Evolutionary conservation across 495 filamentous ascomycete species (phyloP), one percentile per base, ranked within the genome.

Genomic region (Chaetomium cochliodes): DNA sequence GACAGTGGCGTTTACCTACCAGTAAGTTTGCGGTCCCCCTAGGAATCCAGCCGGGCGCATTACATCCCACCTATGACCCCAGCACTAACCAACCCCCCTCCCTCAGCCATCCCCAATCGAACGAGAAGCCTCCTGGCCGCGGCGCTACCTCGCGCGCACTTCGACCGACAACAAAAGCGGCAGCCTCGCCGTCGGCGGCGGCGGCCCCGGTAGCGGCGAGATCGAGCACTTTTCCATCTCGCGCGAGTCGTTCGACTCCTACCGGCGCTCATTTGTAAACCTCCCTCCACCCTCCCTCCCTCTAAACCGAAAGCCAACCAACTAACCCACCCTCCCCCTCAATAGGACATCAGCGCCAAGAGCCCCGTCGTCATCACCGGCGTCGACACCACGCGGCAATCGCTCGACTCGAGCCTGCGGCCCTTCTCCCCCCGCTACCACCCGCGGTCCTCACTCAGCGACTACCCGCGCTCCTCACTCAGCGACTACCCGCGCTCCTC

Each of bases 161-260:
- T 90, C 90, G 9, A 90, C 77, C 67, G 77, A 88, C 72, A 90
- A 88, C 64, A 84, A 84, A 30, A 86, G 84, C 33, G 33, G 33
- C 69, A 82, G 88, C 61, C 79, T 15, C 22, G 13, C 50, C 23
- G 23, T 37, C 92, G 13, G 8, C 46, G 33, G 18, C 37, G 13
- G 20, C 61, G 82, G 39, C 39, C 3, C 13, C 13, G 11, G 41
- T 15, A 44, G 6, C 41, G 15, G 87, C 70, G 90, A 93, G 63
- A 91, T 92, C 71, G 94, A 98, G 70, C 93, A 91, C 25, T 98
- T 98, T 77, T 91, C 89, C 58, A 98, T 98, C 77, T 97, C 94
- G 37, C 87, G 94, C 68, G 94, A 98, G 78, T 97, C 92, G 11
- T 98, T 98, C 75, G 94, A 98, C 74, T 97, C 93, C 30, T 98